Percentiles rank a stretch among this genome's conserved stretches.
Conservation (phyloP, 108 stramenopile genomes). For the Nitzschia palea region DNA sequence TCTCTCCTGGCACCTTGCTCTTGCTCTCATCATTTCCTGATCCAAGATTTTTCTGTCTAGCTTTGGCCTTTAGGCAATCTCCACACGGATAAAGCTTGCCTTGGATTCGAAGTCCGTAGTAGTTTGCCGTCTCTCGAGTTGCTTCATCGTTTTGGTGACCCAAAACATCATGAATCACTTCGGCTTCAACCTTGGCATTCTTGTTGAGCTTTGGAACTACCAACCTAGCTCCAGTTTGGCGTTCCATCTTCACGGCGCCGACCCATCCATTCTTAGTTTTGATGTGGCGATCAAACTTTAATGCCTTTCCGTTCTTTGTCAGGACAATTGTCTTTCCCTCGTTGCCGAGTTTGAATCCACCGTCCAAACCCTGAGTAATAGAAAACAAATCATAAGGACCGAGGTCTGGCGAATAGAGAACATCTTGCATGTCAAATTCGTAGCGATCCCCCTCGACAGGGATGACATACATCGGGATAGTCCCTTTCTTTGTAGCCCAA, state of each 20-base stretch:
- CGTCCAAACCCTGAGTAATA: not conserved
- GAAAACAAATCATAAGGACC: not conserved
- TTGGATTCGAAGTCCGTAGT: not conserved
- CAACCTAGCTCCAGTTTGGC: not conserved
- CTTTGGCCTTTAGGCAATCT: not conserved
- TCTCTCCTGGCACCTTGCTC: not conserved
- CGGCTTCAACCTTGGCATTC: not conserved
- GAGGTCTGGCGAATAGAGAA: not conserved
- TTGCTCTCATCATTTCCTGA: not conserved
- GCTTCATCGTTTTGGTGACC: not conserved
- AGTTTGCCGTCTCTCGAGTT: constrained; percentile 8
- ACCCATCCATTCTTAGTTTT: constrained; percentile 1
- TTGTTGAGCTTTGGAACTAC: not conserved
- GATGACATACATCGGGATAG: not conserved
- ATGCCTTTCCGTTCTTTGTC: not conserved
- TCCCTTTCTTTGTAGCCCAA: not conserved
- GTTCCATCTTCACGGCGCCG: not conserved
- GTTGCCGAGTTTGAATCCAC: not conserved
- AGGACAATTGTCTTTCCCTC: not conserved
- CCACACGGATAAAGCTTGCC: not conserved
- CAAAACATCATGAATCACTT: not conserved
- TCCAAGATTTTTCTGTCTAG: not conserved
- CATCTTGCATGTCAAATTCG: not conserved
- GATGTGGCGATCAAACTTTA: not conserved
- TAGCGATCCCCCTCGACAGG: not conserved